Evolutionary conservation across 2,329 filamentous ascomycete species (phyloP).

Genomic region (Cladobotryum protrusum): DNA sequence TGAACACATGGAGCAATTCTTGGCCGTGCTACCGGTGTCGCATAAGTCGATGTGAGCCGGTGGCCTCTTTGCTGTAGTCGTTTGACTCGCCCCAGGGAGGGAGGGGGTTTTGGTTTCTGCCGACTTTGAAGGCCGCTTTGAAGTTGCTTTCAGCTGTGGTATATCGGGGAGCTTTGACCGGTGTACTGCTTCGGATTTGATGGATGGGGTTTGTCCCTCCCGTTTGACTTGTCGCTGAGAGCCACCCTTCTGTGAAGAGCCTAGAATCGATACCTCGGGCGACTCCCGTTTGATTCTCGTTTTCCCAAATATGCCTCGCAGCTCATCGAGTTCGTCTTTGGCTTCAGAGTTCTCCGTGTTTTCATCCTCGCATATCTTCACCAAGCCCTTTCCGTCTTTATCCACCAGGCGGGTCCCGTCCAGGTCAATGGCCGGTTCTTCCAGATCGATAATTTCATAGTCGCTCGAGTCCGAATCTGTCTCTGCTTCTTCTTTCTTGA

Average conservation of each 20-base stretch:
- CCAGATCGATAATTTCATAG: conserved; percentile 40
- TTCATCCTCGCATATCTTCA: conserved; percentile 72
- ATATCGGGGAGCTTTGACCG: not conserved
- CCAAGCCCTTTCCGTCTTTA: conserved; percentile 57
- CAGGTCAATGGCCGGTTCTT: conserved; percentile 54
- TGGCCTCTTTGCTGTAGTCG: not conserved
- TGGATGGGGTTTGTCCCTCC: not conserved
- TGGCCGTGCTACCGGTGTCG: not conserved
- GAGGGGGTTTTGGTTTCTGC: too few relatives aligned
- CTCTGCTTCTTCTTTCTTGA: conserved; percentile 30
- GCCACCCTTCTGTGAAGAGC: not conserved
- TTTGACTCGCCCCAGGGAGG: not conserved
- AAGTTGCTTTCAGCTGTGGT: not conserved
- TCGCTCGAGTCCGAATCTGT: conserved; percentile 38
- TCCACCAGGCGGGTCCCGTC: conserved; percentile 61
- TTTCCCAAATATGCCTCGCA: conserved; percentile 40
- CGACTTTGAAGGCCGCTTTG: not conserved
- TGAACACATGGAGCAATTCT: conserved; percentile 59
- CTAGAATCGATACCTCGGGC: not conserved
- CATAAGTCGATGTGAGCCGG: not conserved
- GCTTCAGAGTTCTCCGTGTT: conserved; percentile 39
- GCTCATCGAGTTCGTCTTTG: conserved; percentile 54
- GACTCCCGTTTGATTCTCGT: conserved; percentile 19
- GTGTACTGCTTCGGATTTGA: conserved; percentile 2
- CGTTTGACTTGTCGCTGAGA: not conserved